Evolutionary conservation across 306 rosid genomes (phyloP).

Genomic region (Lathyrus aphaca): DNA sequence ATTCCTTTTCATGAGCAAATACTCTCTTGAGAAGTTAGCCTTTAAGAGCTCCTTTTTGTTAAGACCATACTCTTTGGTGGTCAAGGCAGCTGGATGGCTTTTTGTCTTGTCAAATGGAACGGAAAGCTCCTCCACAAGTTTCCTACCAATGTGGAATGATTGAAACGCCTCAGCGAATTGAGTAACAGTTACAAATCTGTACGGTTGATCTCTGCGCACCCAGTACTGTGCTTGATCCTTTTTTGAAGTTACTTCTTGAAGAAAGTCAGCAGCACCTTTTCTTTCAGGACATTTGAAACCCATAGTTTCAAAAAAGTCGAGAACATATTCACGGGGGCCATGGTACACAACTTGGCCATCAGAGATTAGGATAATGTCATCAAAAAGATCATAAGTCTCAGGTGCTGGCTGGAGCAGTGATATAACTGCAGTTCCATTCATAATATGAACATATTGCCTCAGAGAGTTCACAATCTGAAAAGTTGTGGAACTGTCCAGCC

Average conservation of each 20-base stretch:
- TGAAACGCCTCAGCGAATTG: constrained; percentile 54
- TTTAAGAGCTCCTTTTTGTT: constrained; percentile 52
- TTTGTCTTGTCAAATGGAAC: constrained; percentile 53
- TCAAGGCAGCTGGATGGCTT: constrained; percentile 60
- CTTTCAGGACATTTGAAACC: constrained; percentile 65
- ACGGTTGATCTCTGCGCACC: constrained; percentile 46
- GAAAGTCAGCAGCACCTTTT: constrained; percentile 64
- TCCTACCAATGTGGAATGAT: constrained; percentile 52
- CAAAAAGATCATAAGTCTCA: constrained; percentile 62
- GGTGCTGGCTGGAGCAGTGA: constrained; percentile 70
- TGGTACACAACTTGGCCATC: constrained; percentile 64
- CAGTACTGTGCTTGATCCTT: constrained; percentile 70
- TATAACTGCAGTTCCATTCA: constrained; percentile 55
- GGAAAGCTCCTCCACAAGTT: constrained; percentile 42
- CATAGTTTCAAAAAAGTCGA: constrained; percentile 57
- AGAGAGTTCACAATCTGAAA: constrained; percentile 59
- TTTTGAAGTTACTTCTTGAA: constrained; percentile 67
- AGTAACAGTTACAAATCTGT: constrained; percentile 47
- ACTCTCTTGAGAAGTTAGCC: constrained; percentile 61
- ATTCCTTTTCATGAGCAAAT: constrained; percentile 57
- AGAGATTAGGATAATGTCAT: constrained; percentile 61
- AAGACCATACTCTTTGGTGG: constrained; percentile 50
- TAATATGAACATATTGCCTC: constrained; percentile 51
- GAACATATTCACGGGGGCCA: constrained; percentile 58
- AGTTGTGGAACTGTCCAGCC: constrained; percentile 69